Base-by-base conservation (phyloP, 2,329 filamentous ascomycete species). In the Simplicillium aogashimaense region DNA sequence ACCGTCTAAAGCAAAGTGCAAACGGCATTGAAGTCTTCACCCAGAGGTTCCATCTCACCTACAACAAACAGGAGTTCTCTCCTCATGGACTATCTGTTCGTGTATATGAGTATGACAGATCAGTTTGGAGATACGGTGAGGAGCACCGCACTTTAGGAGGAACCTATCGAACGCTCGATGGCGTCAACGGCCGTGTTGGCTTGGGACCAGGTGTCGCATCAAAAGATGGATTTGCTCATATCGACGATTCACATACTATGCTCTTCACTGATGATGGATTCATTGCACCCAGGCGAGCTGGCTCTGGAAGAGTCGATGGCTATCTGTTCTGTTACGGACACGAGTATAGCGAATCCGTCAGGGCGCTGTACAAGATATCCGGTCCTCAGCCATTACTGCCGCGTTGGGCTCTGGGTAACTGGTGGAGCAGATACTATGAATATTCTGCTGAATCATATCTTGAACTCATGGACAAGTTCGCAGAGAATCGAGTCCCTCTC, bases 361-460 rank as follows among this genome's bases (percentile, higher is more conserved):
- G 65, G 41, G 66, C 68, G 0, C 68, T 75, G 29, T 78, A 76
- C 50, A 59, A 63, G 1, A 54, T 81, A 11, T 77, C 74, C 2
- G 76, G 76, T 3, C 61, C 59, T 15, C 73, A 77, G 46, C 75
- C 76, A 3, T 42, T 68, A 9, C 53, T 80, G 1, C 76, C 76
- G 0, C 62, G 76, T 12, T 80, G 70, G 63, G 65, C 72, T 0
- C 57, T 81, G 30, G 76, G 77, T 0, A 81, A 81, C 46, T 82
- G 78, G 77, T 81, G 77, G 77, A 76, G 70, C 36, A 63, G 78
- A 7, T 81, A 80, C 52, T 70, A 81, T 49, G 66, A 65, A 2
- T 82, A 81, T 50, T 62, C 59, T 1, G 64, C 67, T 20, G 59
- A 69, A 2, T 72, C 76, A 46, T 81, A 81, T 48, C 44, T 79